Base-by-base conservation (phyloP, 2,329 filamentous ascomycete species). In the Aureobasidium namibiae region DNA sequence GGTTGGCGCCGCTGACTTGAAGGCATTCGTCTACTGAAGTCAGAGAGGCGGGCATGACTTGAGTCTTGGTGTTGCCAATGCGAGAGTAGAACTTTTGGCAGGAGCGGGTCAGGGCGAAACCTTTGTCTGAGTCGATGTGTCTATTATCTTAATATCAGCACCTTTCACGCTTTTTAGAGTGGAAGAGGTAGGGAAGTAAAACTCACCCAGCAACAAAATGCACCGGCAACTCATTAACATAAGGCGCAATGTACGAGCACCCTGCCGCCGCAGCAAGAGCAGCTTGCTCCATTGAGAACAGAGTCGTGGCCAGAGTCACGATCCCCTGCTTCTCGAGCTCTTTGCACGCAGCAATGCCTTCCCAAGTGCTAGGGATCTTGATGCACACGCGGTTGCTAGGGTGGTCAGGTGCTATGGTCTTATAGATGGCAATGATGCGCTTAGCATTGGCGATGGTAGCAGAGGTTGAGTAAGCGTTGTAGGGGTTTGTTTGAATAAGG, bases 221-320 rank as follows among this genome's bases (percentile, higher is more conserved):
- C 5, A 85, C 84, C 63, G 79, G 80, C 41, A 87, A 72, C 63
- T 86, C 83, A 65, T 87, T 86, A 31, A 87, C 81, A 62, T 86
- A 78, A 0, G 85, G 84, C 0, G 84, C 82, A 44, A 87, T 81
- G 64, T 86, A 87, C 0, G 78, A 78, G 64, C 83, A 86, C 4
- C 77, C 75, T 0, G 77, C 80, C 52, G 83, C 78, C 1, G 76
- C 79, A 0, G 84, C 84, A 1, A 85, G 72, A 1, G 75, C 74
- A 0, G 82, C 84, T 66, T 87, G 84, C 41, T 81, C 75, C 64
- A 85, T 76, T 44, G 79, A 81, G 65, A 87, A 87, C 49, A 88
- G 72, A 1, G 82, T 85, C 0, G 84, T 87, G 0, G 82, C 82
- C 2, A 87, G 72, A 0, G 84, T 86, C 1, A 75, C 72, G n/a